Conservation (phyloP, 1,284 basidiomycete species). For the Flammula alnicola region DNA sequence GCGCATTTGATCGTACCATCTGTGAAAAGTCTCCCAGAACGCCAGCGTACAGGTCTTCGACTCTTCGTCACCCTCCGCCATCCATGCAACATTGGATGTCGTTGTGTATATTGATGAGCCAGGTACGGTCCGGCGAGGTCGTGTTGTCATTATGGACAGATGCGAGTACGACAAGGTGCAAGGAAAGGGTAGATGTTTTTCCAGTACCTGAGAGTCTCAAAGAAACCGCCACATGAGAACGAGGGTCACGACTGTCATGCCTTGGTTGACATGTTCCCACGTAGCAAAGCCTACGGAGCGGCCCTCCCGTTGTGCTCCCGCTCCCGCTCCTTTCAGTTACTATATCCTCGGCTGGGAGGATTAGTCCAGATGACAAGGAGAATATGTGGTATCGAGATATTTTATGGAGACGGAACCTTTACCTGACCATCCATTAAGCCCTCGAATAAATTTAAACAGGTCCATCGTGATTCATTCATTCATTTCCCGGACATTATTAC, state of each 20-base stretch:
- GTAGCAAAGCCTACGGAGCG: background rate
- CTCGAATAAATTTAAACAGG: too few species aligned
- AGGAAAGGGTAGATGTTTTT: background rate
- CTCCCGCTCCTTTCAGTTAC: background rate
- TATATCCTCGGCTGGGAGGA: background rate
- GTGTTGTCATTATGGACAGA: background rate
- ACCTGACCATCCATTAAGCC: too few species aligned
- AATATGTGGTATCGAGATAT: too few species aligned
- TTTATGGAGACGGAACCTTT: too few species aligned
- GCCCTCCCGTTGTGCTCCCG: background rate
- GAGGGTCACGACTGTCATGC: background rate
- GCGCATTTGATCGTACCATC: conserved; percentile 2
- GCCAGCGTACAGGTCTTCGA: background rate
- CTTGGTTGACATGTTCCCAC: background rate
- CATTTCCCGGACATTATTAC: too few species aligned
- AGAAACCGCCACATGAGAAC: conserved; percentile 1
- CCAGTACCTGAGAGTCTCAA: conserved; percentile 2
- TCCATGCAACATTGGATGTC: background rate
- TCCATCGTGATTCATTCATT: too few species aligned
- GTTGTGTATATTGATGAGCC: background rate
- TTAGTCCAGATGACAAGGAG: background rate
- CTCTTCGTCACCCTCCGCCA: background rate
- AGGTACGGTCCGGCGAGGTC: background rate
- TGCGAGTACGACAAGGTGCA: background rate
- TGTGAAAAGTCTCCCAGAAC: background rate